These are phyloP conservation scores for Calonectria montana DNA, from an alignment of 2,329 filamentous ascomycete genomes.

Conservation along the genomic window DNA sequence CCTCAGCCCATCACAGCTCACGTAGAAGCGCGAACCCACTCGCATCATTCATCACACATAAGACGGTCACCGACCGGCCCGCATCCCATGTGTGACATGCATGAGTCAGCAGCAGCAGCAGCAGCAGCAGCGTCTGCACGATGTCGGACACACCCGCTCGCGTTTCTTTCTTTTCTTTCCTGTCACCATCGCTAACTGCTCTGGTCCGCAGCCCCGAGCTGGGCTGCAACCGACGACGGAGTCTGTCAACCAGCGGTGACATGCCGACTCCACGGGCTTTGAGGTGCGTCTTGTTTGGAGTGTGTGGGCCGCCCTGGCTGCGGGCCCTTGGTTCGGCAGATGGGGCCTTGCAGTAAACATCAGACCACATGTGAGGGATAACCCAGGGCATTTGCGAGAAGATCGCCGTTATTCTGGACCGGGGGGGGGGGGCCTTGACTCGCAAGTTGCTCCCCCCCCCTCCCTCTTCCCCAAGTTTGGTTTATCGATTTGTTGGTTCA, in stretches of 20 bases:
- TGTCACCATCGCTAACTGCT: not conserved
- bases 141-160: not conserved
- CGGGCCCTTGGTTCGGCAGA: not conserved
- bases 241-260: not conserved
- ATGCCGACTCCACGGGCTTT: not conserved
- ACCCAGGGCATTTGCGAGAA: not conserved
- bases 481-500: not conserved
- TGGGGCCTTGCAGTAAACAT: not conserved
- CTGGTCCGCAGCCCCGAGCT: not conserved
- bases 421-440: not conserved
- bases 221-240: not conserved
- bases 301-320: not conserved
- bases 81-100: slow-evolving; percentile 7
- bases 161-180: not conserved
- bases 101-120: too few species aligned
- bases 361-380: not conserved
- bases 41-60: not conserved
- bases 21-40: not conserved
- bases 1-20: not conserved
- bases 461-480: not conserved
- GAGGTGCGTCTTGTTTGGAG: not conserved
- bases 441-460: not conserved
- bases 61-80: not conserved
- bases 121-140: too few species aligned
- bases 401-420: not conserved